Conservation (phyloP, 1,139 yeast species). For the Debaryomycetaceae sp. region DNA sequence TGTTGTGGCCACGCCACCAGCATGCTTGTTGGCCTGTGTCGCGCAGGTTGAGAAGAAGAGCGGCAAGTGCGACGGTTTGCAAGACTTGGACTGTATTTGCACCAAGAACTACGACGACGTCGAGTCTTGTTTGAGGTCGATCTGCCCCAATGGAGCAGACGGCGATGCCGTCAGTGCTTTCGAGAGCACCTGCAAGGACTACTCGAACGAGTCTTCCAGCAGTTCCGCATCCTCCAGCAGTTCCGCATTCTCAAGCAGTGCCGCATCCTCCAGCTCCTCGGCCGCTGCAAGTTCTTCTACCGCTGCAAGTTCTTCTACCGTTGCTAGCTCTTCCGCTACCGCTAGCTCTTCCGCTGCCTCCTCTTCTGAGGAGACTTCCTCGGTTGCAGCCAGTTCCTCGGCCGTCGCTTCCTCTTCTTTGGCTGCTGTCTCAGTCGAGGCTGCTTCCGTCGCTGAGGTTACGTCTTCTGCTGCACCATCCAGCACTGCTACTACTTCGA, state of each 20-base stretch:
- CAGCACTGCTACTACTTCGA: slow-evolving; percentile 6
- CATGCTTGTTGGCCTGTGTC: slow-evolving; percentile 87
- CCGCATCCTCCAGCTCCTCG: slow-evolving; percentile 5
- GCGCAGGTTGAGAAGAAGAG: slow-evolving; percentile 59
- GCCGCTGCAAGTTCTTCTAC: slow-evolving; percentile 10
- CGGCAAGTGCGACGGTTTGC: slow-evolving; percentile 53
- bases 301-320: slow-evolving; percentile 16
- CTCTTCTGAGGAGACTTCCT: slow-evolving; percentile 17
- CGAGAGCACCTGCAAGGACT: slow-evolving; percentile 48
- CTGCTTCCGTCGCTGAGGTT: slow-evolving; percentile 11
- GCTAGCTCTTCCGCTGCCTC: slow-evolving; percentile 11
- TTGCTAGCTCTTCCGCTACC: slow-evolving; percentile 26
- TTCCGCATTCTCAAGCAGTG: slow-evolving; percentile 4
- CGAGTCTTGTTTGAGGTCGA: slow-evolving; percentile 55
- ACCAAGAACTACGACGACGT: slow-evolving; percentile 47
- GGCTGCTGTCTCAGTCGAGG: slow-evolving; percentile 9
- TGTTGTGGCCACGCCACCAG: slow-evolving; percentile 76
- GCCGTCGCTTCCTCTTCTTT: slow-evolving; percentile 11
- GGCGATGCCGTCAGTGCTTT: slow-evolving; percentile 58
- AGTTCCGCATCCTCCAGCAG: slow-evolving; percentile 5
- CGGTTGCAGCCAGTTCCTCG: slow-evolving; percentile 17
- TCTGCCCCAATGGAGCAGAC: slow-evolving; percentile 60
- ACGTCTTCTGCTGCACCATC: slow-evolving; percentile 13
- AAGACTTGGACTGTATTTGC: slow-evolving; percentile 66
- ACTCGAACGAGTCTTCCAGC: slow-evolving; percentile 15